Percentiles rank a stretch among this genome's conserved stretches.
These are phyloP conservation scores for Candida ipomoeae DNA, from an alignment of 805 yeast genomes.

Conservation along the genomic window DNA sequence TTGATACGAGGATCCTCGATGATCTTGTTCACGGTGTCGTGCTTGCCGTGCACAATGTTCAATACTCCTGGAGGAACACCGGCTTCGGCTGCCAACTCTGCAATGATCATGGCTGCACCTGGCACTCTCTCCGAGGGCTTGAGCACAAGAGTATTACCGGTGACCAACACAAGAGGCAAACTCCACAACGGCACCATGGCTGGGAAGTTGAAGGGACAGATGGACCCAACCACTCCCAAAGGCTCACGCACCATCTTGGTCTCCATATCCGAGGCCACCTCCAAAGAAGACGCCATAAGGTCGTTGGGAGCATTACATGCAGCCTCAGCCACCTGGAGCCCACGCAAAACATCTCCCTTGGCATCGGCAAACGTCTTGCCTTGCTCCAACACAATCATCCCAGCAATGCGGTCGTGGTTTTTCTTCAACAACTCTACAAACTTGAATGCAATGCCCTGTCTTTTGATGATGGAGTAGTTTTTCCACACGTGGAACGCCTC, in stretches of 20 bases:
- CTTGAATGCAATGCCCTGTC: constrained; percentile 71
- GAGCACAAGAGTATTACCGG: constrained; percentile 68
- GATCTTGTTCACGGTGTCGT: constrained; percentile 65
- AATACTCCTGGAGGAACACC: constrained; percentile 74
- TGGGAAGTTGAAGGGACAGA: constrained; percentile 80
- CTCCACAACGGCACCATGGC: constrained; percentile 76
- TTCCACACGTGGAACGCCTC: constrained; percentile 59
- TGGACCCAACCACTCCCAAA: constrained; percentile 71
- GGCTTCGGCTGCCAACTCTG: constrained; percentile 67
- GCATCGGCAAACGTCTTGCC: constrained; percentile 78
- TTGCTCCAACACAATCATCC: constrained; percentile 45
- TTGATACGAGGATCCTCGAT: constrained; percentile 69
- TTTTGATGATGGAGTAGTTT: constrained; percentile 52
- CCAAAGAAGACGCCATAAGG: constrained; percentile 58
- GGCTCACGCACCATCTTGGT: constrained; percentile 74
- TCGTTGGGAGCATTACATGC: constrained; percentile 64
- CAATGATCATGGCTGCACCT: constrained; percentile 73
- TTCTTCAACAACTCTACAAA: constrained; percentile 59
- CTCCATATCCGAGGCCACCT: constrained; percentile 71
- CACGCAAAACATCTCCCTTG: constrained; percentile 67
- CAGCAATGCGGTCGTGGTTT: constrained; percentile 67
- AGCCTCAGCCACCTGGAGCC: constrained; percentile 75
- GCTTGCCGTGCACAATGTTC: constrained; percentile 70
- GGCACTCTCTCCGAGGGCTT: constrained; percentile 67
- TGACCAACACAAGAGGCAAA: constrained; percentile 56